Base-by-base conservation (phyloP, 2,329 filamentous ascomycete species). In the Nemania sp. region DNA sequence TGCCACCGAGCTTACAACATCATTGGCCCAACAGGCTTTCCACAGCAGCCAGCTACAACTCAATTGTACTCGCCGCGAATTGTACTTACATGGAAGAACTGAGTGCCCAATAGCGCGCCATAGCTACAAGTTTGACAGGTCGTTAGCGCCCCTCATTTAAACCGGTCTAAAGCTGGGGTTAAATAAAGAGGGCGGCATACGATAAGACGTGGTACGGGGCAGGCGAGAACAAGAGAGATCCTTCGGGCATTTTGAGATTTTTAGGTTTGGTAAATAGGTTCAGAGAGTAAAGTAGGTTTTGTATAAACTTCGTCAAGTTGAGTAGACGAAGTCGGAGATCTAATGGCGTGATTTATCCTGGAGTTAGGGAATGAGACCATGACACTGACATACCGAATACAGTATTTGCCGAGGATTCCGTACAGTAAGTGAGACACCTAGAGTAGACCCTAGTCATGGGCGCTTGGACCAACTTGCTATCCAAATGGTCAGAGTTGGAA, bases 61-160 rank as follows among this genome's bases (percentile, higher is more conserved):
- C 8, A 18, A 35, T 20, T 53, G 54, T 29, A 52, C 80, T 79
- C 80, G 92, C 90, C n/a, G n/a, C n/a, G n/a, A n/a, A n/a, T n/a
- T n/a, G 54, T 29, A 52, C 80, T 79, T 81, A 92, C 90, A 79
- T 98, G 93, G 81, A 94, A 98, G 79, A 97, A 86, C 45, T 93
- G 92, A 29, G 91, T 91, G 71, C 96, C 96, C 15, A 98, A 85
- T 57, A 98, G 87, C 22, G 93, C 94, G 72, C 93, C 94, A 82
- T 97, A 97, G 78, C 93, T 96, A 73, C 54, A 18, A 49, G 29
- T 54, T n/a, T 45, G 45, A 61, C 47, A 53, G 32, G n/a, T 60
- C 15, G 54, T 66, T 64, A 67, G 64, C 47, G 35, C 52, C n/a
- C 51, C 35, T 53, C 22, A 59, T 54, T 68, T 78, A 70, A 77